Evolutionary conservation across 2,329 filamentous ascomycete species (phyloP).

Genomic region (Aspergillus versicolor): DNA sequence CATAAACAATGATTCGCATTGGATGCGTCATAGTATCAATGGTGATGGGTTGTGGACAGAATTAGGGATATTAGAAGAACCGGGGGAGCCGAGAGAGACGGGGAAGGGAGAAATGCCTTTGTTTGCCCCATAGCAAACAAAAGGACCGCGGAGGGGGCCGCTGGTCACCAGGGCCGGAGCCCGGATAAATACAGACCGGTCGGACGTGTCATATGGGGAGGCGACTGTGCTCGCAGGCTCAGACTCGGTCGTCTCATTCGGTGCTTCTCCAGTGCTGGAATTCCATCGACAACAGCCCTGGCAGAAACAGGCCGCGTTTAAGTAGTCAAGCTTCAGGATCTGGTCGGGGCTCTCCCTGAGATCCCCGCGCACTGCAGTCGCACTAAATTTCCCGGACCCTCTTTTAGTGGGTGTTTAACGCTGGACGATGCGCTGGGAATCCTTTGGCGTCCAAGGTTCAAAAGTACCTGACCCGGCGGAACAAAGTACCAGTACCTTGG

Average conservation of each 20-base stretch:
- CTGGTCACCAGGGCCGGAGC: background rate
- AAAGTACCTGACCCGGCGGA: conserved; percentile 1
- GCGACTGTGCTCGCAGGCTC: background rate
- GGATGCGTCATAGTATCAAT: conserved; percentile 1
- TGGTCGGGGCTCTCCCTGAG: background rate
- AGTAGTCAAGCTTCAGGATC: background rate
- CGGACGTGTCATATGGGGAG: background rate
- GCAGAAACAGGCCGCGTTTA: background rate
- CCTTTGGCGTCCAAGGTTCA: background rate
- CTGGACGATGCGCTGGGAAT: background rate
- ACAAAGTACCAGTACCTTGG: conserved; percentile 8
- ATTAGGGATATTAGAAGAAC: background rate
- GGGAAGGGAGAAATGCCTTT: background rate
- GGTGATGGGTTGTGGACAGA: too few relatives aligned
- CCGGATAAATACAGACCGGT: conserved; percentile 8
- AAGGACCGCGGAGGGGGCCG: background rate
- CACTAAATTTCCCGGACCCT: conserved; percentile 1
- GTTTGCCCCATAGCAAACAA: background rate
- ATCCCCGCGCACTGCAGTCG: background rate
- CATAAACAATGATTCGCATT: conserved; percentile 16
- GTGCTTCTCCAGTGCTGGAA: too few relatives aligned
- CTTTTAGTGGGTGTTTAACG: conserved; percentile 2
- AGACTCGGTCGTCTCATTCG: background rate
- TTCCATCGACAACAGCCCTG: background rate
- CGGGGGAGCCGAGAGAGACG: background rate